These are phyloP conservation scores for Salix koriyanagi DNA, from an alignment of 345 rosid species.

Conservation along the genomic window DNA sequence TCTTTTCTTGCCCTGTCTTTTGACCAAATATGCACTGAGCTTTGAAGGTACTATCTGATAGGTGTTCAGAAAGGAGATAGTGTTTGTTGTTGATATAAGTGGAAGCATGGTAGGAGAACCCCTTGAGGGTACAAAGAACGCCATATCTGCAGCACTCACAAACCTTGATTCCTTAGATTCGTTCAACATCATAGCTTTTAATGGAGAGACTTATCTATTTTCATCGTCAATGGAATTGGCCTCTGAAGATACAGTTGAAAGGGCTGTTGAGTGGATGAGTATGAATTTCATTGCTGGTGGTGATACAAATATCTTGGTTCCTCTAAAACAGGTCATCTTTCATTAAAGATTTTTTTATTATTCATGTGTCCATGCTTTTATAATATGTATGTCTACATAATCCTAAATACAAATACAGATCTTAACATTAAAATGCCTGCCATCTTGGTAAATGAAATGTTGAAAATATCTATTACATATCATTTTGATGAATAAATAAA, in stretches of 20 bases:
- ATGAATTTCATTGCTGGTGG: slow-evolving; percentile 55
- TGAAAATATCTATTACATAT: not conserved
- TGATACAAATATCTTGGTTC: slow-evolving; percentile 63
- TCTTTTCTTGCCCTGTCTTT: slow-evolving; percentile 5
- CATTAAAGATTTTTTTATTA: not conserved
- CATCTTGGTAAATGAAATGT: not conserved
- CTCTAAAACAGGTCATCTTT: slow-evolving; percentile 62
- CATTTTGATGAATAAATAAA: not conserved
- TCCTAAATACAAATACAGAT: too few species aligned
- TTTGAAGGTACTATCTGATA: slow-evolving; percentile 21
- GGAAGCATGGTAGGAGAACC: slow-evolving; percentile 80
- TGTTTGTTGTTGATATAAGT: slow-evolving; percentile 86
- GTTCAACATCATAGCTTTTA: slow-evolving; percentile 77
- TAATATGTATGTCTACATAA: too few species aligned
- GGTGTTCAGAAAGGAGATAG: slow-evolving; percentile 71
- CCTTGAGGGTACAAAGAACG: slow-evolving; percentile 63
- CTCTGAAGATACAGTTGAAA: slow-evolving; percentile 53
- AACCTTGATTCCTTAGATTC: slow-evolving; percentile 67
- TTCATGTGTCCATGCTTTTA: not conserved
- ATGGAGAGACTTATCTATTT: slow-evolving; percentile 56
- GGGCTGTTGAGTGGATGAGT: slow-evolving; percentile 66
- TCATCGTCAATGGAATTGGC: slow-evolving; percentile 66
- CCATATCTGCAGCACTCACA: slow-evolving; percentile 49
- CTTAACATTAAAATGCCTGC: too few species aligned
- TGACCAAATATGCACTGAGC: slow-evolving; percentile 17